Base-by-base conservation (phyloP, 2,329 filamentous ascomycete genomes). In the Aspergillus brasiliensis region DNA sequence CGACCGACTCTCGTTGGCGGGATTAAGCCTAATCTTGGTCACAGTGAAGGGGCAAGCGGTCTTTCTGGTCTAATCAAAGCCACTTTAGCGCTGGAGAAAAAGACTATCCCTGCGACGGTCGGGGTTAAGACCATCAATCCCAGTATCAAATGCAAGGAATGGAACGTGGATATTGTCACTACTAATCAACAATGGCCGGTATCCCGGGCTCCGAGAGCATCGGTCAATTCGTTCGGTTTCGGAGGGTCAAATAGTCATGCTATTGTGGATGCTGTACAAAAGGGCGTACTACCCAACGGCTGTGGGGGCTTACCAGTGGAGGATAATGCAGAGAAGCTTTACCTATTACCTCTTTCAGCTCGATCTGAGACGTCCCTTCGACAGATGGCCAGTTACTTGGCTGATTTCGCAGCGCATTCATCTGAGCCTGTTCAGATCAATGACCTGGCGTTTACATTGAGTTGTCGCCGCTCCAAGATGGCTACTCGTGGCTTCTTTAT, bases 181-280 rank as follows among this genome's bases (percentile, higher is more conserved):
- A 62, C 61, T 11, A 64, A 69, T 0, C 52, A 57, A 8, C 28
- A 62, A 58, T 76, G 67, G 70, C 67, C 73, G 3, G 3, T 37
- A 1, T 34, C 56, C 56, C 13, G 67, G 62, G 38, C 57, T 0
- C 67, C 66, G 5, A 65, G 78, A 31, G 79, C 78, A 2, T 78
- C 78, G 38, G 73, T 84, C 0, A 82, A 81, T 58, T 76, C 77
- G 15, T 83, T 83, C 61, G 80, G 75, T 0, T 75, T 73, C 51
- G 75, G 75, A 23, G 75, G 76, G 5, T 71, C 74, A 1, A 78
- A 78, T 57, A 73, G 70, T 0, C 73, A 77, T 57, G 69, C 65
- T 0, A 75, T 82, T 28, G 51, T 82, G 25, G 78, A 82, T 54
- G 56, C 58, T n/a, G n/a, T n/a, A n/a, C n/a, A n/a, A n/a, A 59